phyloP scores from a whole-genome alignment of 1,284 basidiomycete species.

The Cryptococcus sp. region DNA sequence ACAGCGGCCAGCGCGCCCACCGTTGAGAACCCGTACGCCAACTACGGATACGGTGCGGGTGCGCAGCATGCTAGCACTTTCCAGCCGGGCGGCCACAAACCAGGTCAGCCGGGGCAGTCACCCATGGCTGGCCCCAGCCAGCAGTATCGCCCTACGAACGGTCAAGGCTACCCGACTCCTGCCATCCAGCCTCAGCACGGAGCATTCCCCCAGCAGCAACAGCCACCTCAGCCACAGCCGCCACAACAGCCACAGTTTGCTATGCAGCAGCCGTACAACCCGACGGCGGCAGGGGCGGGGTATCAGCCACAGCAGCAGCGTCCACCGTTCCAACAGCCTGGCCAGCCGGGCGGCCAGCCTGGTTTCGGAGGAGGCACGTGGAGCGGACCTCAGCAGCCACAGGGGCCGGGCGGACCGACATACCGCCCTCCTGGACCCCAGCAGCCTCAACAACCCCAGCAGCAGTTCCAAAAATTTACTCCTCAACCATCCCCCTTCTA shows the following conservation, averaged over 20 bases:
- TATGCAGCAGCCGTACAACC: slow-evolving; percentile 9
- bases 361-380: no score
- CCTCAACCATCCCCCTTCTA: background rate
- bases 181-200: slow-evolving; percentile 9
- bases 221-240: slow-evolving; percentile 13
- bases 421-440: slow-evolving; percentile 12
- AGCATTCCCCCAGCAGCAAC: slow-evolving; percentile 9
- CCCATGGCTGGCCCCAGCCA: slow-evolving; percentile 17
- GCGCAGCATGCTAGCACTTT: slow-evolving; percentile 25
- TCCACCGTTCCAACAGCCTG: background rate
- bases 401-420: background rate
- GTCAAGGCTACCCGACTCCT: slow-evolving; percentile 14
- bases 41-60: slow-evolving; percentile 48
- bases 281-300: slow-evolving; percentile 9
- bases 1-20: slow-evolving; percentile 14
- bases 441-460: slow-evolving; percentile 15
- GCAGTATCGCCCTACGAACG: slow-evolving; percentile 10
- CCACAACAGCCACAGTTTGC: slow-evolving; percentile 11
- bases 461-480: background rate
- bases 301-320: slow-evolving; percentile 3
- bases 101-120: background rate
- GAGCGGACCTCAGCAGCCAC: no score
- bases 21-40: slow-evolving; percentile 40
- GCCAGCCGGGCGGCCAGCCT: background rate
- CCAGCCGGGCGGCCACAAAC: background rate